A percentile compares a stretch with the other conserved stretches of the same genome.
phyloP scores from a whole-genome alignment of 2,329 filamentous ascomycete genomes.

The Metarhizium sp. region DNA sequence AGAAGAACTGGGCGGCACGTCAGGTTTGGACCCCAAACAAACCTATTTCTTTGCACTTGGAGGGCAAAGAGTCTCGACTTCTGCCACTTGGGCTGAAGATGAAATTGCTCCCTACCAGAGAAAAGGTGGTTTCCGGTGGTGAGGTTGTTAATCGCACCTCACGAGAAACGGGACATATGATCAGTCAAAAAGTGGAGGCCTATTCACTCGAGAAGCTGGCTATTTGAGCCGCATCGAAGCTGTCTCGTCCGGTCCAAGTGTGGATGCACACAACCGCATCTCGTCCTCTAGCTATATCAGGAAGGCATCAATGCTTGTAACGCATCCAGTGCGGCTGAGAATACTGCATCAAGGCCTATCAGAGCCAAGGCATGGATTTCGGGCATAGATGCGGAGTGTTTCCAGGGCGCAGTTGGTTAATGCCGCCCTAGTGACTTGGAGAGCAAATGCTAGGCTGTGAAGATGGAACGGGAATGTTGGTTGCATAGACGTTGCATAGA shows the following conservation, averaged over 20 bases:
- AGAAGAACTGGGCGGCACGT: conserved; percentile 20
- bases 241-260: background rate
- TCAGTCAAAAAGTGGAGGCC: conserved; percentile 68
- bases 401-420: background rate
- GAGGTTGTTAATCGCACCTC: conserved; percentile 59
- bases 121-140: conserved; percentile 58
- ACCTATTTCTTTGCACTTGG: conserved; percentile 31
- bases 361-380: background rate
- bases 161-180: conserved; percentile 67
- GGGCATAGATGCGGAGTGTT: background rate
- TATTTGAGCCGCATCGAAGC: conserved; percentile 35
- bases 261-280: background rate
- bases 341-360: background rate
- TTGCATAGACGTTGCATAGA: background rate
- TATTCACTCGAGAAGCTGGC: conserved; percentile 76
- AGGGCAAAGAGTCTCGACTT: conserved; percentile 37
- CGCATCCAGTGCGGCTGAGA: background rate
- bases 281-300: background rate
- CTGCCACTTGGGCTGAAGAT: conserved; percentile 68
- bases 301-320: background rate
- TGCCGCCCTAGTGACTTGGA: background rate
- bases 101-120: conserved; percentile 36
- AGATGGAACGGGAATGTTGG: background rate
- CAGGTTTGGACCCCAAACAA: conserved; percentile 26
- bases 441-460: background rate